Evolutionary conservation across 2,329 filamentous ascomycete species (phyloP), one percentile per base, ranked within the genome.

Genomic region (Hypomyces rosellus): DNA sequence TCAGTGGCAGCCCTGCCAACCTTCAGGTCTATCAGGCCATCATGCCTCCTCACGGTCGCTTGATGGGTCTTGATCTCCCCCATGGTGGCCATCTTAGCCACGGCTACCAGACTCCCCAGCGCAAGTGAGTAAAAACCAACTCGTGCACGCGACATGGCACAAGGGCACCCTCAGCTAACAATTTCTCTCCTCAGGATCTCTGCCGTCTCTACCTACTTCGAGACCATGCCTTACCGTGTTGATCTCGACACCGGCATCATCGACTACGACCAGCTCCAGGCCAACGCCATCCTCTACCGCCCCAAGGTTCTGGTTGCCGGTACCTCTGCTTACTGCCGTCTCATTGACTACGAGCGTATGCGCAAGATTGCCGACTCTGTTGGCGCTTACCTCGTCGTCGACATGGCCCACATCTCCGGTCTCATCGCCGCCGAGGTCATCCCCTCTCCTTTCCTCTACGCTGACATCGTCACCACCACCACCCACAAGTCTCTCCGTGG

Each of bases 401-500:
- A 99, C 65, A 99, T 99, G 89, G 93, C 93, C 51, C 93, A 99
- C 74, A 97, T 99, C 69, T 97, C 92, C 45, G 93, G 93, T 65
- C 83, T 99, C 45, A 88, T 99, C 57, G 90, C 93, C 46, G 89
- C 90, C 54, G 88, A 85, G 62, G 93, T 96, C 61, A 93, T 97
- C 66, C 89, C 91, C 56, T 91, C 89, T 45, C 93, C 93, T 41
- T 99, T 99, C 76, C 78, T 83, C 57, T 77, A 95, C 70, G 92
- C 93, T 59, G 93, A 99, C 68, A 86, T 99, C 51, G 93, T 99
- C 62, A 99, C 93, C 56, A 99, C 93, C 56, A 99, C 93, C 55
- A 99, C 93, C 43, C 93, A 99, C 84, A 99, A 99, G 82, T 96
- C 91, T 50, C 87, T 99, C 61, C 90, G 93, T 73, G 93, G 93